A percentile compares a stretch with the other conserved stretches of the same genome.
Conservation (phyloP, 192 early-diverging fungal species). For the Entomortierella beljakovae region DNA sequence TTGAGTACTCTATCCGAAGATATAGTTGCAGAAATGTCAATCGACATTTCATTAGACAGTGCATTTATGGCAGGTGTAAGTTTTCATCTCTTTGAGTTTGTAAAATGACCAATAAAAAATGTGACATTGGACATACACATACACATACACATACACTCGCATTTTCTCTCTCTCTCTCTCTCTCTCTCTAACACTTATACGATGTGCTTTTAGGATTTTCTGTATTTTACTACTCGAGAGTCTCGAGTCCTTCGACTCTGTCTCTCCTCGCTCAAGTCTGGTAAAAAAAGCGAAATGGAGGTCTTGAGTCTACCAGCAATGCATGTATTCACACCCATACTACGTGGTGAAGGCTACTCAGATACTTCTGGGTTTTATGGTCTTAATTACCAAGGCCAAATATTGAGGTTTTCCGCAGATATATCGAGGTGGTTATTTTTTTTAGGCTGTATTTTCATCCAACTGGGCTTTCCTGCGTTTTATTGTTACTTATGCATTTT, state of each 20-base stretch:
- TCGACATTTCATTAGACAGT: background rate
- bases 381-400: slow-evolving; percentile 11
- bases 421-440: background rate
- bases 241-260: slow-evolving; percentile 4
- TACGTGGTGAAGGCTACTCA: background rate
- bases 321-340: background rate
- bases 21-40: background rate
- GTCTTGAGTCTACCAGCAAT: slow-evolving; percentile 10
- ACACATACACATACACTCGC: too few species aligned
- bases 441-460: background rate
- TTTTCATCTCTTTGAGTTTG: background rate
- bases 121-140: too few species aligned
- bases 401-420: slow-evolving; percentile 15
- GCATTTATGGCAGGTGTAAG: slow-evolving; percentile 12
- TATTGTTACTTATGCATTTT: background rate
- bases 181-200: background rate
- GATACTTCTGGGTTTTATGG: slow-evolving; percentile 15
- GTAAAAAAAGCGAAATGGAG: background rate
- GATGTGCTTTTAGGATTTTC: background rate
- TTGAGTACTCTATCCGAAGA: background rate
- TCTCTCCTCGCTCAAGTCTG: background rate
- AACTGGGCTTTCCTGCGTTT: background rate
- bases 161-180: background rate
- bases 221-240: slow-evolving; percentile 6
- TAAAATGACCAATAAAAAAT: too few species aligned